phyloP scores from a whole-genome alignment of 805 yeast genomes.

The Candida stauntonica region DNA sequence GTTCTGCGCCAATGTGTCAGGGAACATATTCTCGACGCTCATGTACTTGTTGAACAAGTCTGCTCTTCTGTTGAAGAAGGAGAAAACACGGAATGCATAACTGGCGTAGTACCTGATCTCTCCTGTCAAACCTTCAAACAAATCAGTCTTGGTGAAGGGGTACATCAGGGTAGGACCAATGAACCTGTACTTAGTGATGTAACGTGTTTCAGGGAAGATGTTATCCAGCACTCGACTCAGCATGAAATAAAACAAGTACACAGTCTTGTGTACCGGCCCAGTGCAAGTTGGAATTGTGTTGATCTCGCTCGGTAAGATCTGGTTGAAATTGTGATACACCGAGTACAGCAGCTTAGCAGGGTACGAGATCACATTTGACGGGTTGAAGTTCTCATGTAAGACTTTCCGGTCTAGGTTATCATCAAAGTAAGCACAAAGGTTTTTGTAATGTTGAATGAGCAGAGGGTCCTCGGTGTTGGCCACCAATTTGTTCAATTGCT shows the following conservation, averaged over 20 bases:
- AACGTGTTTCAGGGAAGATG: constrained; percentile 23
- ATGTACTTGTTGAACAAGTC: constrained; percentile 23
- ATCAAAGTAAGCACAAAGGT: constrained; percentile 11
- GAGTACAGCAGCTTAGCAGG: constrained; percentile 15
- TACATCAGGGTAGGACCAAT: constrained; percentile 24
- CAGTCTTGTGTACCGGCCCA: constrained; percentile 15
- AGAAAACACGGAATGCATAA: constrained; percentile 18
- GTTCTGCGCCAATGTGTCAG: constrained; percentile 13
- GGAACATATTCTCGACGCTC: constrained; percentile 19
- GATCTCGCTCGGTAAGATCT: constrained; percentile 19
- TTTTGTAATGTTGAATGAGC: constrained; percentile 6
- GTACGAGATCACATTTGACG: constrained; percentile 14
- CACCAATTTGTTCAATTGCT: constrained; percentile 10
- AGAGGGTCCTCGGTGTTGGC: constrained; percentile 8
- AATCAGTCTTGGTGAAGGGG: constrained; percentile 16
- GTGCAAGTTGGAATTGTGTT: constrained; percentile 10
- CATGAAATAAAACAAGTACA: constrained; percentile 16
- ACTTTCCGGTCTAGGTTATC: constrained; percentile 3
- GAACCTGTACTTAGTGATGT: constrained; percentile 18
- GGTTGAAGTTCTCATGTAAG: constrained; percentile 1
- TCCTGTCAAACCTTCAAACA: constrained; percentile 6
- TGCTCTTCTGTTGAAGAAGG: constrained; percentile 23
- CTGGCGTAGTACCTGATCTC: constrained; percentile 12
- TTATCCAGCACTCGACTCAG: constrained; percentile 22
- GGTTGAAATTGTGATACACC: constrained; percentile 14